phyloP scores from a whole-genome alignment of 2,329 filamentous ascomycete species.

The Ploettnerulaceae sp. region DNA sequence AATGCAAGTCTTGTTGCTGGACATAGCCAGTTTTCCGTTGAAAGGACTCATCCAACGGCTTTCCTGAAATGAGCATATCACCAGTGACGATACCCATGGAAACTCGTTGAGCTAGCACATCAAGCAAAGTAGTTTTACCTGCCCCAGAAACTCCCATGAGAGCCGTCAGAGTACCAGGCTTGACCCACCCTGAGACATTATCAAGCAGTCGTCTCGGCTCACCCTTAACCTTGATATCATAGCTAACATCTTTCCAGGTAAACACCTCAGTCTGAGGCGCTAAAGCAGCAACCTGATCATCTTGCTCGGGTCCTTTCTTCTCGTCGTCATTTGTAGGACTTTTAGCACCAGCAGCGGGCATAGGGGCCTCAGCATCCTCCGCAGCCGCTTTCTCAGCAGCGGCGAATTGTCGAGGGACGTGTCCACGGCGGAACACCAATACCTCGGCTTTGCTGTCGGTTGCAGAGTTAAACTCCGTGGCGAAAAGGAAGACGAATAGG shows the following conservation, averaged over 20 bases:
- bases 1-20: slow-evolving; percentile 88
- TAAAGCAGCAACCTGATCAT: slow-evolving; percentile 27
- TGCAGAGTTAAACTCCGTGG: slow-evolving; percentile 59
- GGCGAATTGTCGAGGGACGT: slow-evolving; percentile 37
- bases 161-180: slow-evolving; percentile 65
- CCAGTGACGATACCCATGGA: slow-evolving; percentile 87
- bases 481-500: slow-evolving; percentile 55
- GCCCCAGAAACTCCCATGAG: slow-evolving; percentile 72
- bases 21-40: slow-evolving; percentile 91
- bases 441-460: slow-evolving; percentile 73
- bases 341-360: slow-evolving; percentile 5
- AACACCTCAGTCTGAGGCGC: slow-evolving; percentile 32
- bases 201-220: slow-evolving; percentile 61
- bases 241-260: slow-evolving; percentile 49
- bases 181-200: slow-evolving; percentile 68
- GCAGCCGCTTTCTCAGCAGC: slow-evolving; percentile 32
- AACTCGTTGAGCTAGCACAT: slow-evolving; percentile 73
- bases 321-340: slow-evolving; percentile 15
- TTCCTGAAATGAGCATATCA: slow-evolving; percentile 55
- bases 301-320: slow-evolving; percentile 19
- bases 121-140: slow-evolving; percentile 80
- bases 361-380: slow-evolving; percentile 26
- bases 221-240: slow-evolving; percentile 67
- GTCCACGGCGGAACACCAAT: slow-evolving; percentile 66
- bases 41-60: slow-evolving; percentile 55